Evolutionary conservation across 2,329 filamentous ascomycete genomes (phyloP), one percentile per base, ranked within the genome.

Genomic region (Microcera coccophila): DNA sequence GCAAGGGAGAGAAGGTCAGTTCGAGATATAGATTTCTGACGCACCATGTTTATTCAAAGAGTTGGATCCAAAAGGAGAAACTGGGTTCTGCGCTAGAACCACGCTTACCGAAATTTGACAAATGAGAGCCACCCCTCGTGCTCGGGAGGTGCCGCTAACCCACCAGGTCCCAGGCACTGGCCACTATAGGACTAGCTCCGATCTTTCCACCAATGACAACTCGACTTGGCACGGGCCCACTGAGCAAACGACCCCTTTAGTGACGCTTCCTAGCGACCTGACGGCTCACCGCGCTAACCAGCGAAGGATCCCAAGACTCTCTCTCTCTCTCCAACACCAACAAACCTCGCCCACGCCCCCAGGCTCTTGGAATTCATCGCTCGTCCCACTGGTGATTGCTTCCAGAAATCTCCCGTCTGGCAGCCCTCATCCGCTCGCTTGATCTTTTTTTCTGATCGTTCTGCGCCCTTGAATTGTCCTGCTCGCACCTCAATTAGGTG

Each of bases 111-210:
- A n/a, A 10, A 32, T 8, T 32, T 32, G 29, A 32, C 29, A 32
- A 32, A n/a, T 9, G 22, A 15, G 31, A 45, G 42, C 39, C 46
- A 54, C 46, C 32, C 33, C 40, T 47, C n/a, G n/a, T n/a, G n/a
- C n/a, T n/a, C 38, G 31, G 38, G 40, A 47, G 42, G 21, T 41
- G 26, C 46, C 48, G 42, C 48, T 44, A 48, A 39, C 36, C 35
- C n/a, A 32, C 8, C 29, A 17, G 12, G 12, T 15, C 15, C 14
- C 38, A 24, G 28, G 17, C 16, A 19, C n/a, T n/a, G n/a, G n/a
- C n/a, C n/a, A n/a, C n/a, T n/a, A n/a, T n/a, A n/a, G n/a, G n/a
- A n/a, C n/a, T n/a, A n/a, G n/a, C n/a, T n/a, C n/a, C n/a, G n/a
- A n/a, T n/a, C n/a, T n/a, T n/a, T n/a, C n/a, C n/a, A n/a, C n/a